These are phyloP conservation scores for Citeromyces nyonsensis DNA, from an alignment of 805 yeast genomes.

Conservation along the genomic window DNA sequence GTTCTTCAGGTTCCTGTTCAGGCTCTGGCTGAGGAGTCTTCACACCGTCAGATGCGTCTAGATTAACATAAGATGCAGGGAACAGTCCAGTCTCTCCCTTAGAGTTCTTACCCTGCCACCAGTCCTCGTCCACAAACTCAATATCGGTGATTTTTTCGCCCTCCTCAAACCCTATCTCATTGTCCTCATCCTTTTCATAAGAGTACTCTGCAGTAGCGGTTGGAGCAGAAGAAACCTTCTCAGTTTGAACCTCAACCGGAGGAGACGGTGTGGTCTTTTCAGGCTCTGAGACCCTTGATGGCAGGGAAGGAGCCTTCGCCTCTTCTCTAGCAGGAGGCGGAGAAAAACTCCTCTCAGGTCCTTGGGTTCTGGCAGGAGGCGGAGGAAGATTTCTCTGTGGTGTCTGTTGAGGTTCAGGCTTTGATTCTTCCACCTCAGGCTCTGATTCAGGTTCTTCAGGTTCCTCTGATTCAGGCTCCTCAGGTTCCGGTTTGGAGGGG, in stretches of 20 bases:
- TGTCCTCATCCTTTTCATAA: conserved; percentile 60
- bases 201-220: conserved; percentile 75
- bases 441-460: conserved; percentile 3
- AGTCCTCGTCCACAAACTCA: conserved; percentile 58
- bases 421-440: conserved; percentile 4
- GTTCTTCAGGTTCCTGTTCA: conserved; percentile 5
- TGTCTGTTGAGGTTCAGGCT: conserved; percentile 9
- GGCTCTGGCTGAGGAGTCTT: conserved; percentile 7
- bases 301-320: conserved; percentile 3
- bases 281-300: conserved; percentile 2
- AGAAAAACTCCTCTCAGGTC: conserved; percentile 7
- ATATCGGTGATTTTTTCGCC: conserved; percentile 56
- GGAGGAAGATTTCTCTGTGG: conserved; percentile 5
- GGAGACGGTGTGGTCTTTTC: conserved; percentile 5
- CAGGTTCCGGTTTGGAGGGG: background rate
- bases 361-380: conserved; percentile 5
- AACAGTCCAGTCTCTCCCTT: conserved; percentile 35
- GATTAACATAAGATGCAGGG: conserved; percentile 36
- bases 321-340: conserved; percentile 4
- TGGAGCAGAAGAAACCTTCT: conserved; percentile 1
- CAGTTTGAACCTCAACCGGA: conserved; percentile 7
- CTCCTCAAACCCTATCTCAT: conserved; percentile 52
- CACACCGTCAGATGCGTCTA: conserved; percentile 13
- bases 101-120: conserved; percentile 34
- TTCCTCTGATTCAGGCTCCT: conserved; percentile 1